Percentiles rank a stretch among this genome's conserved stretches.
These are phyloP conservation scores for Ophiostoma himal-ulmi DNA, from an alignment of 2,329 filamentous ascomycete genomes.

Conservation along the genomic window DNA sequence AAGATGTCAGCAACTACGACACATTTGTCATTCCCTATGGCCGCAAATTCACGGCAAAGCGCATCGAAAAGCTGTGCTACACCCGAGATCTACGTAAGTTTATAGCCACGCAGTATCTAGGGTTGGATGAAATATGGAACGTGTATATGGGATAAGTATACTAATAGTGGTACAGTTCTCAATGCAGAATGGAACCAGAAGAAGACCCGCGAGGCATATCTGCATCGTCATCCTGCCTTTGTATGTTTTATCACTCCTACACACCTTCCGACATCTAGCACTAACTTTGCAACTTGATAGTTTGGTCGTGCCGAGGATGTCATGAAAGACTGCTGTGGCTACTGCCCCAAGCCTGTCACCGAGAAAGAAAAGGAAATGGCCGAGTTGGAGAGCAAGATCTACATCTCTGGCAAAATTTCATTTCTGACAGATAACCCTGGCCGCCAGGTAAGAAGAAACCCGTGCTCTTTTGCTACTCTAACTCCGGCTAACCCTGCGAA, in stretches of 20 bases:
- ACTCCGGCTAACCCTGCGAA: not conserved
- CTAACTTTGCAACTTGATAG: slow-evolving; percentile 15
- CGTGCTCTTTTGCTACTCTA: not conserved
- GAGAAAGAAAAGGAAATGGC: slow-evolving; percentile 65
- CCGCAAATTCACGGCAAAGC: slow-evolving; percentile 54
- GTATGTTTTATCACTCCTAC: slow-evolving; percentile 23
- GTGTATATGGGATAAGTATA: too few relatives aligned
- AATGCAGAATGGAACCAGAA: slow-evolving; percentile 83
- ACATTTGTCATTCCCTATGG: slow-evolving; percentile 69
- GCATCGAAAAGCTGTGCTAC: slow-evolving; percentile 77
- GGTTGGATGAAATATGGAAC: too few relatives aligned
- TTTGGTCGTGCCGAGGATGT: slow-evolving; percentile 72
- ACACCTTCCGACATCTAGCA: not conserved
- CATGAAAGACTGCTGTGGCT: slow-evolving; percentile 74
- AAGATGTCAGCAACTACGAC: slow-evolving; percentile 74
- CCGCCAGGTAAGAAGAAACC: slow-evolving; percentile 40
- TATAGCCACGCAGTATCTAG: not conserved
- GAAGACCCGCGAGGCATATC: slow-evolving; percentile 66
- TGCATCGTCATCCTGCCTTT: slow-evolving; percentile 81
- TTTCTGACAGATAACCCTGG: slow-evolving; percentile 80
- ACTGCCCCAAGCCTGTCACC: slow-evolving; percentile 63
- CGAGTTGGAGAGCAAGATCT: slow-evolving; percentile 67
- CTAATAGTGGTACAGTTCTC: slow-evolving; percentile 43
- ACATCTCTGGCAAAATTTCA: slow-evolving; percentile 64
- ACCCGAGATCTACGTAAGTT: slow-evolving; percentile 61